Conservation (phyloP, 176 grass and related monocot genomes). For the Ampelocalamus luodianensis region DNA sequence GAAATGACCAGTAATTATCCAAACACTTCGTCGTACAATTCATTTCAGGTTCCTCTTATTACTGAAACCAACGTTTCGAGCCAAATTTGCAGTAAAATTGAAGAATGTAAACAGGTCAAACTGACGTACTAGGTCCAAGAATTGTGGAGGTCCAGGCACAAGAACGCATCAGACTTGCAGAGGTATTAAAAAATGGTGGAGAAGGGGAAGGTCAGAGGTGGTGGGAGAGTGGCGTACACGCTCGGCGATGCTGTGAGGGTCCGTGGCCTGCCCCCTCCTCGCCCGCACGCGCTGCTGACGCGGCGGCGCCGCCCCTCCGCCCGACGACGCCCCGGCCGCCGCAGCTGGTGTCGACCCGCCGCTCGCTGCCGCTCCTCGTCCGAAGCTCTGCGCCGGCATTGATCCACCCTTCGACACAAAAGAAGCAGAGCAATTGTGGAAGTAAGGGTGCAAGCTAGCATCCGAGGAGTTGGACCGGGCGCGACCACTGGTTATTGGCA, state of each 20-base stretch:
- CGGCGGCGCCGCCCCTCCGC: conserved; percentile 58
- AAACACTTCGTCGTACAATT: neutral
- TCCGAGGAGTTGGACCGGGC: no score
- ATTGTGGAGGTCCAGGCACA: conserved; percentile 25
- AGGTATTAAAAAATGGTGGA: conserved; percentile 31
- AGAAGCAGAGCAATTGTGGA: neutral
- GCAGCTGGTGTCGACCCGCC: conserved; percentile 27
- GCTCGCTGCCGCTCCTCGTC: conserved; percentile 28
- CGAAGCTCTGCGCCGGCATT: conserved; percentile 71
- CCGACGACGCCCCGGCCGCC: conserved; percentile 34
- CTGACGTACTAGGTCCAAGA: conserved; percentile 10
- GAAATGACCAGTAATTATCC: neutral
- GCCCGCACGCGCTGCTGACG: conserved; percentile 69
- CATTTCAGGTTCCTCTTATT: neutral
- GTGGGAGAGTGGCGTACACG: conserved; percentile 59
- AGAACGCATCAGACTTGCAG: conserved; percentile 23
- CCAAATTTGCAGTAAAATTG: neutral
- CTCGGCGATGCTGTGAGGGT: conserved; percentile 94
- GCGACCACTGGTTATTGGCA: neutral
- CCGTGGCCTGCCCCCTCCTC: conserved; percentile 77
- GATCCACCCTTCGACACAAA: conserved; percentile 49
- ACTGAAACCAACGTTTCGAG: neutral
- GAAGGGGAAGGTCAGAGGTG: conserved; percentile 40
- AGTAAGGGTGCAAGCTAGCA: no score
- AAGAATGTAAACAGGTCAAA: conserved; percentile 18